phyloP scores from a whole-genome alignment of 1,284 basidiomycete species.

The Leucoagaricus sp. region DNA sequence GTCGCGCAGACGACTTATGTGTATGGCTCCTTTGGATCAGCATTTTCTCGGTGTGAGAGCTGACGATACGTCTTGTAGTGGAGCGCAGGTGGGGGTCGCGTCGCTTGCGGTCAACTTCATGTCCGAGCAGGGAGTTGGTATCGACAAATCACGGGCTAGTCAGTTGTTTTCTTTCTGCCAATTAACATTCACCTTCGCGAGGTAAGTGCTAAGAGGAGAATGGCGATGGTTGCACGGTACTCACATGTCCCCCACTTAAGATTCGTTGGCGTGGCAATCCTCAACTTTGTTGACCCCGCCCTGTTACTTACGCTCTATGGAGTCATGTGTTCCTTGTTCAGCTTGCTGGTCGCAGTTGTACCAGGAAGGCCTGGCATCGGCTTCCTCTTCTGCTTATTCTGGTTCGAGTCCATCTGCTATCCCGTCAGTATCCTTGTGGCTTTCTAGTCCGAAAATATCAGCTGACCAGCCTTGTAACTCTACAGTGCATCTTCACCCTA shows the following conservation, averaged over 20 bases:
- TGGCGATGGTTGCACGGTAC: no score
- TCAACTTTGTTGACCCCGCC: conserved; percentile 67
- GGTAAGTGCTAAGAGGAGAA: conserved; percentile 35
- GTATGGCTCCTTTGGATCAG: conserved; percentile 33
- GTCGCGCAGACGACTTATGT: conserved; percentile 73
- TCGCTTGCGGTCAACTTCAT: conserved; percentile 75
- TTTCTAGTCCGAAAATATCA: conserved; percentile 22
- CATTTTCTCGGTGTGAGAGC: neutral
- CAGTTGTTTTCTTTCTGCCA: conserved; percentile 74
- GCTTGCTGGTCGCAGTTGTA: conserved; percentile 53
- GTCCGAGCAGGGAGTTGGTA: conserved; percentile 61
- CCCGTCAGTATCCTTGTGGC: conserved; percentile 40
- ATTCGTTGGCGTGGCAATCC: conserved; percentile 63
- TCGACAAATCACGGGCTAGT: conserved; percentile 53
- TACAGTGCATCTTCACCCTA: conserved; percentile 67
- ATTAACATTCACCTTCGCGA: conserved; percentile 70
- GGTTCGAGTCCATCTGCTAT: conserved; percentile 77
- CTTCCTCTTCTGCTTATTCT: conserved; percentile 71
- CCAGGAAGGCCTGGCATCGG: conserved; percentile 59
- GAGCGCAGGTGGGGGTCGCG: conserved; percentile 75
- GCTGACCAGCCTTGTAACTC: neutral
- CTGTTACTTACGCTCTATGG: conserved; percentile 61
- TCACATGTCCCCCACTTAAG: conserved; percentile 28
- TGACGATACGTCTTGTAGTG: conserved; percentile 37
- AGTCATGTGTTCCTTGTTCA: conserved; percentile 52